Evolutionary conservation across 2,329 filamentous ascomycete species (phyloP).

Genomic region (Setomelanomma holmii): DNA sequence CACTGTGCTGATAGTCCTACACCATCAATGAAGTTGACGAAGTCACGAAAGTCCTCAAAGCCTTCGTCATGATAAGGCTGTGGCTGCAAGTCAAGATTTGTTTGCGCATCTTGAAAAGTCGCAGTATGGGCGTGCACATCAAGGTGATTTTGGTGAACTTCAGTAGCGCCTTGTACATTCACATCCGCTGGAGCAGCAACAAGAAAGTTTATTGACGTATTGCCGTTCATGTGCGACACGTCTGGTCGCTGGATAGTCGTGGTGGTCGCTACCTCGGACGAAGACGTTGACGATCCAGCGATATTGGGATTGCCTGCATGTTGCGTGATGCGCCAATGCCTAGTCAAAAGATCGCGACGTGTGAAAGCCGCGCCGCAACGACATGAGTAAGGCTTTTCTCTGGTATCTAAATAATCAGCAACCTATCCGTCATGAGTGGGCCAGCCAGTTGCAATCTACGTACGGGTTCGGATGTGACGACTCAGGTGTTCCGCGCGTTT

Average conservation of each 20-base stretch:
- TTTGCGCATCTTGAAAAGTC: conserved; percentile 17
- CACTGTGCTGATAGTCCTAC: conserved; percentile 40
- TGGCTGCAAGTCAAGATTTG: conserved; percentile 18
- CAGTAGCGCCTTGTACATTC: conserved; percentile 5
- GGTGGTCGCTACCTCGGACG: conserved; percentile 6
- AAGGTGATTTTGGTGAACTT: conserved; percentile 12
- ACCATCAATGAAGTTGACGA: conserved; percentile 44
- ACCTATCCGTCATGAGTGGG: conserved; percentile 8
- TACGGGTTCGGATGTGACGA: conserved; percentile 41
- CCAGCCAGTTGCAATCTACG: conserved; percentile 15
- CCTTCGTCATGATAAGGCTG: conserved; percentile 29
- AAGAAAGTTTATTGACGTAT: background rate
- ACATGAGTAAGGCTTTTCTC: conserved; percentile 41
- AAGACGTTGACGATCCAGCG: conserved; percentile 11
- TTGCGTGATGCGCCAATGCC: conserved; percentile 40
- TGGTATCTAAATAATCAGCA: conserved; percentile 29
- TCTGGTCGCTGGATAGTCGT: background rate
- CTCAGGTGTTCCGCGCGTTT: conserved; percentile 41
- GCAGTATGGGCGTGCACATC: conserved; percentile 18
- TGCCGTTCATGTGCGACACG: background rate
- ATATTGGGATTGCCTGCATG: conserved; percentile 17
- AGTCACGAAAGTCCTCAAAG: conserved; percentile 40
- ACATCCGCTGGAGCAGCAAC: background rate
- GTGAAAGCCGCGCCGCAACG: conserved; percentile 36
- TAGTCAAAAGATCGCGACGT: conserved; percentile 38